These are phyloP conservation scores for Peronospora destructor DNA, from an alignment of 352 stramenopile genomes.

Conservation along the genomic window DNA sequence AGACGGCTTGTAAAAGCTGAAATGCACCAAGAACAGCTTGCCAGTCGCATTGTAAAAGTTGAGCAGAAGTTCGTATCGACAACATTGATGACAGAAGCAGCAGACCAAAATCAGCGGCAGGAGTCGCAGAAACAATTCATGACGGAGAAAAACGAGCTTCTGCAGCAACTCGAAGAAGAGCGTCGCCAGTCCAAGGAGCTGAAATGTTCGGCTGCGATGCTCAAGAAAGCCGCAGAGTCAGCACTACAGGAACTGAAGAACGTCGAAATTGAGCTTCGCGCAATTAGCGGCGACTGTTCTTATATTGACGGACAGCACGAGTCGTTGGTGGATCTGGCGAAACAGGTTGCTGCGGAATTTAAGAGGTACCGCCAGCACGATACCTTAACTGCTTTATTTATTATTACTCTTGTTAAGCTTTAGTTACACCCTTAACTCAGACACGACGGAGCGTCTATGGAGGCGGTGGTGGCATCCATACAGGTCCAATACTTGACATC, in stretches of 20 bases:
- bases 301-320: constrained; percentile 10
- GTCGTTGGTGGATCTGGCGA: constrained; percentile 8
- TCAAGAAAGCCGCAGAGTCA: constrained; percentile 11
- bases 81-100: not conserved
- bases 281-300: constrained; percentile 2
- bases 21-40: constrained; percentile 8
- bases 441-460: constrained; percentile 8
- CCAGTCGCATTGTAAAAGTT: constrained; percentile 3
- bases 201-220: not conserved
- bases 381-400: not conserved
- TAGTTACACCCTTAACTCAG: constrained; percentile 1
- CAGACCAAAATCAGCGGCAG: not conserved
- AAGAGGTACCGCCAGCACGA: constrained; percentile 9
- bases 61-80: constrained; percentile 9
- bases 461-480: constrained; percentile 13
- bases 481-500: constrained; percentile 13
- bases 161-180: constrained; percentile 14
- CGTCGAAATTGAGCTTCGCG: constrained; percentile 15
- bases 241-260: constrained; percentile 15
- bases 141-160: constrained; percentile 7
- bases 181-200: constrained; percentile 5
- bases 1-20: constrained; percentile 3
- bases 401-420: not conserved
- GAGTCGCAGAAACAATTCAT: constrained; percentile 2
- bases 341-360: constrained; percentile 8